phyloP scores from a whole-genome alignment of 108 stramenopile genomes.

The Cylindrotheca fusiformis region DNA sequence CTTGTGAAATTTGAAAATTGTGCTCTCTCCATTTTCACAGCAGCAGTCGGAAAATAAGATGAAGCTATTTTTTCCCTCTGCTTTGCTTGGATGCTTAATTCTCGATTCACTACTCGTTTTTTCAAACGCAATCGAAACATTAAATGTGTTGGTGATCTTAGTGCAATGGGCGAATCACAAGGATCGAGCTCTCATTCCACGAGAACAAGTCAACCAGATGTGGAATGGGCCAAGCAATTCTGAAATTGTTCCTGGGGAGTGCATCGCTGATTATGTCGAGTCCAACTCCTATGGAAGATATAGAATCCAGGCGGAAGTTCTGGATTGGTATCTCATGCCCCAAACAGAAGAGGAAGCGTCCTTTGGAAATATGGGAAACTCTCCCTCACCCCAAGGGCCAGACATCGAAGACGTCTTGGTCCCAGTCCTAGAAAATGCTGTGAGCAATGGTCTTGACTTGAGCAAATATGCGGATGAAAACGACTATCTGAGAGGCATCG shows the following conservation, averaged over 20 bases:
- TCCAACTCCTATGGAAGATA: slow-evolving; percentile 23
- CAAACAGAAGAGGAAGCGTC: slow-evolving; percentile 15
- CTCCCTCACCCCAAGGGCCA: slow-evolving; percentile 2
- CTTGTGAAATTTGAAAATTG: no score
- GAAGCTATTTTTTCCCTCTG: no score
- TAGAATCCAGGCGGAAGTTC: slow-evolving; percentile 10
- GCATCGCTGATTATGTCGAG: slow-evolving; percentile 18
- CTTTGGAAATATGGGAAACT: slow-evolving; percentile 11
- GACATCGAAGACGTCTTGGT: slow-evolving; percentile 10
- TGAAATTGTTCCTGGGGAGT: slow-evolving; percentile 20
- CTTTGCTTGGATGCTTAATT: no score
- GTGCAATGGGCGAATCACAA: slow-evolving; percentile 29
- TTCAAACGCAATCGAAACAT: no score
- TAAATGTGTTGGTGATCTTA: slow-evolving; percentile 26
- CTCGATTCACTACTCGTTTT: no score
- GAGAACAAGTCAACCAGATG: slow-evolving; percentile 15
- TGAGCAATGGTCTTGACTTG: slow-evolving; percentile 17
- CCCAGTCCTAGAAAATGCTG: slow-evolving; percentile 14
- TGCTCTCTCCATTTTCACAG: no score
- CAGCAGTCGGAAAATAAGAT: no score
- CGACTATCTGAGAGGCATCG: no score
- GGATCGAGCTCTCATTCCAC: slow-evolving; percentile 18
- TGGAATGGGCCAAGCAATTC: slow-evolving; percentile 18
- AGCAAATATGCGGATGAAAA: no score
- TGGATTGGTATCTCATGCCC: slow-evolving; percentile 21